These are phyloP conservation scores for Lasiodiplodia citricola DNA, from an alignment of 2,329 filamentous ascomycete species.

Conservation along the genomic window DNA sequence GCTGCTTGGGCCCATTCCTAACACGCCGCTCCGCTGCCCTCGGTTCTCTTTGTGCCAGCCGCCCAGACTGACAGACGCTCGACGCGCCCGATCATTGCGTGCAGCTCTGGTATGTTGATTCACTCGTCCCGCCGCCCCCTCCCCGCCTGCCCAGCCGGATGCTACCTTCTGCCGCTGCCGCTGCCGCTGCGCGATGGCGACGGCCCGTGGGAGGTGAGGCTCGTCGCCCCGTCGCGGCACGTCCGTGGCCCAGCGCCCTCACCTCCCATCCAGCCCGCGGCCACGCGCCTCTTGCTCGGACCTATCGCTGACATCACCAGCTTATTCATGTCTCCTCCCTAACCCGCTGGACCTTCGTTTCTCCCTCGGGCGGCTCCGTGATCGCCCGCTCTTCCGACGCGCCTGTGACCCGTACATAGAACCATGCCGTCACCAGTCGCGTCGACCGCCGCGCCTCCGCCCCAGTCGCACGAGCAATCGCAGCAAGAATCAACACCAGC, in stretches of 20 bases:
- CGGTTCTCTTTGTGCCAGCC: conserved; percentile 34
- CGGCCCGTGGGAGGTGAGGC: conserved; percentile 7
- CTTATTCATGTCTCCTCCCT: conserved; percentile 38
- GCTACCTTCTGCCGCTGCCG: neutral
- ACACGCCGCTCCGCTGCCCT: conserved; percentile 31
- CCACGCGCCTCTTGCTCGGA: conserved; percentile 34
- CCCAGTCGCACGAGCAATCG: conserved; percentile 35
- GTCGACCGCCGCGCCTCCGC: conserved; percentile 30
- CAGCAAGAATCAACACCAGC: conserved; percentile 33
- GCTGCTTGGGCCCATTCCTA: conserved; percentile 37
- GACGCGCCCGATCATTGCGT: conserved; percentile 39
- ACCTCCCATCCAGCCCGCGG: conserved; percentile 31
- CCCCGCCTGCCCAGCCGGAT: conserved; percentile 6
- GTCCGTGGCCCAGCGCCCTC: conserved; percentile 19
- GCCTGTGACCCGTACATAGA: conserved; percentile 29
- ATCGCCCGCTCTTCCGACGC: conserved; percentile 34
- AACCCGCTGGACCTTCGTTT: conserved; percentile 29
- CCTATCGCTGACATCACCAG: conserved; percentile 35
- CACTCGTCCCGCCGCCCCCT: conserved; percentile 20
- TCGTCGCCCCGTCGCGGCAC: conserved; percentile 21
- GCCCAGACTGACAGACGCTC: conserved; percentile 43
- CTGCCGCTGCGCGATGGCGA: conserved; percentile 13
- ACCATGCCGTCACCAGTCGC: conserved; percentile 44
- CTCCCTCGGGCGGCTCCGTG: conserved; percentile 35
- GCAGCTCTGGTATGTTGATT: conserved; percentile 42